Evolutionary conservation across 2,329 filamentous ascomycete genomes (phyloP), one percentile per base, ranked within the genome.

Genomic region (Microdochium paspali): DNA sequence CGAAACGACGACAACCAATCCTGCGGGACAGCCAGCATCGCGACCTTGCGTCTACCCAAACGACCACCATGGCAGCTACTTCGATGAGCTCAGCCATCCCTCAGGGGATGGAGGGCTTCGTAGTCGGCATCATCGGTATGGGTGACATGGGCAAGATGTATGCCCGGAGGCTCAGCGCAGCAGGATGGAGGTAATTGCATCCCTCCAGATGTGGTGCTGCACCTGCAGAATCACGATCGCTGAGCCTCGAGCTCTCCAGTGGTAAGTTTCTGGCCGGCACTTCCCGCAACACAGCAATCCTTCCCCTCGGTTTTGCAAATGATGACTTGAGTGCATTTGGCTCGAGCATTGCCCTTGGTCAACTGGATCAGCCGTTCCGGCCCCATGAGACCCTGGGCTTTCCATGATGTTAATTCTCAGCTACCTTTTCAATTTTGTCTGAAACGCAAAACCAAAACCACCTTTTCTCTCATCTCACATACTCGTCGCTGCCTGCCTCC

Each of bases 311-410:
- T 50, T 59, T 61, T 61, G 66, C 66, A 66, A 65, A 90, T 94
- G 91, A 97, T 97, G 91, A 97, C 91, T 89, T 91, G 91, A 97
- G 91, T 90, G 91, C 91, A 97, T 97, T 97, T 97, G 91, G 91
- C 91, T 97, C 89, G 91, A 97, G 91, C 78, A 95, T 90, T 81
- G 82, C 74, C 69, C 72, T 75, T 72, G 70, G 72, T 64, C 68
- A 61, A 68, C 69, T 73, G 73, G 74, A 74, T 69, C 72, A 69
- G 74, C 84, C 86, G 82, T 95, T 85, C 79, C 91, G 88, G 85
- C 75, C 69, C 72, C 71, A 71, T 59, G 63, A 56, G 65, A 71
- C 68, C 66, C 73, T 72, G 72, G 72, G 74, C 78, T 80, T 84
- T 95, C 91, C 79, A 80, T 96, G 91, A 96, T 96, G 91, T 94